Evolutionary conservation across 345 rosid genomes (phyloP).

Genomic region (Fremontodendron californicum): DNA sequence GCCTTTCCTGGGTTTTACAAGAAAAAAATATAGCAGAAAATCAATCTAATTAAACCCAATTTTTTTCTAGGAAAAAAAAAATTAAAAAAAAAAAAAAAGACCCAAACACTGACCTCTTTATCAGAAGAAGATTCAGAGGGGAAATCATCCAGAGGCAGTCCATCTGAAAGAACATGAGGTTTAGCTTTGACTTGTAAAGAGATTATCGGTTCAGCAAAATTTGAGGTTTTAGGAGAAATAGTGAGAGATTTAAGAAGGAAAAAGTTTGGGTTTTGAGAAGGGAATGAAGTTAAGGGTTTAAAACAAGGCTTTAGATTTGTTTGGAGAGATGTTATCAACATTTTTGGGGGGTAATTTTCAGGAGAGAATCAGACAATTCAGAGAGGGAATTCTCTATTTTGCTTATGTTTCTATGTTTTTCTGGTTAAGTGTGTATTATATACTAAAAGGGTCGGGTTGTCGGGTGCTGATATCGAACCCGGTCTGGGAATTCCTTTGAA

Average conservation of each 20-base stretch:
- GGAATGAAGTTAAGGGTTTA: conserved; percentile 21
- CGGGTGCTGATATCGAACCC: background rate
- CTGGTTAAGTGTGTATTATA: background rate
- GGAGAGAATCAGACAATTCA: background rate
- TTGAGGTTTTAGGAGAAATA: conserved; percentile 7
- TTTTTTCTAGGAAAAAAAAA: background rate
- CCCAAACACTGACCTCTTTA: conserved; percentile 44
- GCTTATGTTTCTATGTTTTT: background rate
- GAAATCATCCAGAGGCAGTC: conserved; percentile 8
- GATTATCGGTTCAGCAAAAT: conserved; percentile 16
- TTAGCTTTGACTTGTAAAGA: conserved; percentile 18
- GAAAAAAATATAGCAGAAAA: background rate
- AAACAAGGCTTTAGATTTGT: conserved; percentile 22
- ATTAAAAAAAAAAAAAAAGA: background rate
- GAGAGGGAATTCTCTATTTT: background rate
- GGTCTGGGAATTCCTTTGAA: background rate
- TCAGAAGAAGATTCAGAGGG: conserved; percentile 11
- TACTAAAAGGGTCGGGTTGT: background rate
- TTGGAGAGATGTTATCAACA: conserved; percentile 31
- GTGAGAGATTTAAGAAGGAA: conserved; percentile 22
- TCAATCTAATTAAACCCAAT: background rate
- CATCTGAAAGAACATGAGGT: conserved; percentile 18
- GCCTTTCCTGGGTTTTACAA: background rate
- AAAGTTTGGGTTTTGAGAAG: conserved; percentile 11
- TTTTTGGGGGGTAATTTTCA: background rate